Evolutionary conservation across 345 rosid species (phyloP).

Genomic region (Lenwebbia sp.): DNA sequence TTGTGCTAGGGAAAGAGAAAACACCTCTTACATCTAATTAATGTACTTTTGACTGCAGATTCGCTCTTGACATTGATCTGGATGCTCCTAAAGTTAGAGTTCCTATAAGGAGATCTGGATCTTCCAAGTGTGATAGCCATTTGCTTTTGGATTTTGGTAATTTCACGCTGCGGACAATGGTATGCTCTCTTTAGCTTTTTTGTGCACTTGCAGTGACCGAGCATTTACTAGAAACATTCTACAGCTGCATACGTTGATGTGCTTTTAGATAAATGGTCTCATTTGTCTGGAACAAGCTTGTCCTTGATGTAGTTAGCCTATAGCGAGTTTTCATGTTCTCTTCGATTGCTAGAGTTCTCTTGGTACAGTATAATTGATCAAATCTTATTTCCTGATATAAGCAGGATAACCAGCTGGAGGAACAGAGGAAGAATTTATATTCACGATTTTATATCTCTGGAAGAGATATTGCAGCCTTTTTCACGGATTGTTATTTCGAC

Average conservation of each 20-base stretch:
- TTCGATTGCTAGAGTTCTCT: background rate
- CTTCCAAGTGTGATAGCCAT: conserved; percentile 61
- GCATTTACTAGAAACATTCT: background rate
- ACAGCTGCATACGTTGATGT: background rate
- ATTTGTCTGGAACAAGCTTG: background rate
- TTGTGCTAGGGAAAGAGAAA: background rate
- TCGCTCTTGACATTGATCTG: conserved; percentile 94
- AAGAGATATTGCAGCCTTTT: conserved; percentile 93
- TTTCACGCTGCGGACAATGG: conserved; percentile 80
- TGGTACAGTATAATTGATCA: background rate
- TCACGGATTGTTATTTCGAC: conserved; percentile 58
- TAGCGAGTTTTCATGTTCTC: background rate
- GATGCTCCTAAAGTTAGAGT: conserved; percentile 97
- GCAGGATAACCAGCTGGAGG: conserved; percentile 65
- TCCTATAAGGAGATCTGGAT: conserved; percentile 61
- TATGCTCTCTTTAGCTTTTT: conserved; percentile 4
- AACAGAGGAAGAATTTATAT: conserved; percentile 73
- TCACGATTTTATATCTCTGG: conserved; percentile 88
- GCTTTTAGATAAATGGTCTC: background rate
- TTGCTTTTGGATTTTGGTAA: conserved; percentile 97
- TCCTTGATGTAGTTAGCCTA: background rate
- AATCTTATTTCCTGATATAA: background rate
- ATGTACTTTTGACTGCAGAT: conserved; percentile 28
- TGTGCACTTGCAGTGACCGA: background rate
- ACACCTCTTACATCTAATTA: background rate